Evolutionary conservation across 2,329 filamentous ascomycete species (phyloP).

Genomic region (Aspergillus novoparasiticus): DNA sequence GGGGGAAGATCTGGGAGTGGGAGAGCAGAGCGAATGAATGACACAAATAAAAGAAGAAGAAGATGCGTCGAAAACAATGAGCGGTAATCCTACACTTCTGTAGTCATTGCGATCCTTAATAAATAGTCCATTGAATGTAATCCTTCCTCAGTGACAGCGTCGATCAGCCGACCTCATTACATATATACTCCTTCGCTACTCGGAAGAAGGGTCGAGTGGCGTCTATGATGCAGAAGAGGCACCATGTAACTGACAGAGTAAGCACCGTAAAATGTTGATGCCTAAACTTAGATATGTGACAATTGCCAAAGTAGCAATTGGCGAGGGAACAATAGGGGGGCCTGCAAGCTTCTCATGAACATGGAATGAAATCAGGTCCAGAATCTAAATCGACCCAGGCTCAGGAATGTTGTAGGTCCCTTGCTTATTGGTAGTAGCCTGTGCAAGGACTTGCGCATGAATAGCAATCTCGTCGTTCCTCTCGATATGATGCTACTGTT

Average conservation of each 20-base stretch:
- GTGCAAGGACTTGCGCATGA: constrained; percentile 4
- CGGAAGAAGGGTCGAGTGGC: not conserved
- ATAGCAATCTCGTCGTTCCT: not conserved
- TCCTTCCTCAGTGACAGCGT: not conserved
- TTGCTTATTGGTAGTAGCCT: constrained; percentile 7
- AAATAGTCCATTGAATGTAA: not conserved
- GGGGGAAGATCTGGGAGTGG: not conserved
- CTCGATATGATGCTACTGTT: constrained; percentile 4
- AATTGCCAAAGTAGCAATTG: constrained; percentile 2
- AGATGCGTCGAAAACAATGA: not conserved
- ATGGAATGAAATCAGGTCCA: constrained; percentile 6
- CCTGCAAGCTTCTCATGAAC: not conserved
- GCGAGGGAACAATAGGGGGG: not conserved
- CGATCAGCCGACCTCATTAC: not conserved
- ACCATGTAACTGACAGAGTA: not conserved
- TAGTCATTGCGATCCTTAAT: not conserved
- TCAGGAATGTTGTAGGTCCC: constrained; percentile 6
- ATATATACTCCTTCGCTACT: not conserved
- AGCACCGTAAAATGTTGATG: constrained; percentile 6
- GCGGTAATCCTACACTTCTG: not conserved
- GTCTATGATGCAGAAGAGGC: not conserved
- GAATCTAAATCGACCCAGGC: not conserved
- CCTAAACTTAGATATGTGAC: not conserved
- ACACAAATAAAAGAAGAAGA: not conserved
- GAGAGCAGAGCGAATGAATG: not conserved